Evolutionary conservation across 2,329 filamentous ascomycete genomes (phyloP).

Genomic region (Colletotrichum sp.): DNA sequence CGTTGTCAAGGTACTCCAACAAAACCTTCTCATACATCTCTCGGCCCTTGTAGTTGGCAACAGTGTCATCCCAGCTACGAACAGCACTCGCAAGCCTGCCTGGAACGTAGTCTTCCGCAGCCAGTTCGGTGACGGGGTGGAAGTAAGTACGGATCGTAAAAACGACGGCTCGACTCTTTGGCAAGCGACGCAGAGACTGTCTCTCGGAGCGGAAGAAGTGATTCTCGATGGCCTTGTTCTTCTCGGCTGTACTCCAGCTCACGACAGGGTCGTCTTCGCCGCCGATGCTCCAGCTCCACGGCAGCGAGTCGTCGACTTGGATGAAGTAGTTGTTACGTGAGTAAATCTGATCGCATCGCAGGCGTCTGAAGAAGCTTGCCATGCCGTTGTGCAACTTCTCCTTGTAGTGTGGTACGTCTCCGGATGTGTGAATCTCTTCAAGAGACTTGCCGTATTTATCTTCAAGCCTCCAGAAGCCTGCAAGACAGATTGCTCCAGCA

Average conservation of each 20-base stretch:
- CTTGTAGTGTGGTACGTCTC: slow-evolving; percentile 75
- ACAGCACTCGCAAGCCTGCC: slow-evolving; percentile 79
- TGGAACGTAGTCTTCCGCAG: slow-evolving; percentile 76
- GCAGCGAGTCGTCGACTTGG: slow-evolving; percentile 79
- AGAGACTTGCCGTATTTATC: slow-evolving; percentile 85
- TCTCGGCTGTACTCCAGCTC: slow-evolving; percentile 79
- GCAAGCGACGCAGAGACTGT: slow-evolving; percentile 70
- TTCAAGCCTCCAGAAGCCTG: slow-evolving; percentile 82
- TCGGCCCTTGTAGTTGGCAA: slow-evolving; percentile 78
- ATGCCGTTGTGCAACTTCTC: slow-evolving; percentile 78
- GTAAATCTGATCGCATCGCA: slow-evolving; percentile 70
- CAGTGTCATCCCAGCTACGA: slow-evolving; percentile 81
- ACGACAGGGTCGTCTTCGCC: slow-evolving; percentile 68
- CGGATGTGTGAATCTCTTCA: slow-evolving; percentile 79
- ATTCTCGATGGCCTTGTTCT: slow-evolving; percentile 73
- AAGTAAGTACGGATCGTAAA: slow-evolving; percentile 87
- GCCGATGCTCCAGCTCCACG: slow-evolving; percentile 81
- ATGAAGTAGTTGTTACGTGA: slow-evolving; percentile 85
- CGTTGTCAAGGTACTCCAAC: slow-evolving; percentile 76
- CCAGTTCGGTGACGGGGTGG: slow-evolving; percentile 71
- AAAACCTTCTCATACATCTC: slow-evolving; percentile 76
- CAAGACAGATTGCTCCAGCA: slow-evolving; percentile 75
- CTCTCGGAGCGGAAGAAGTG: slow-evolving; percentile 81
- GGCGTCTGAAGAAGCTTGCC: slow-evolving; percentile 79
- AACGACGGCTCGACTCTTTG: slow-evolving; percentile 61